Percentiles rank a stretch among this genome's conserved stretches.
Conservation (phyloP, 371 early-diverging fungal species). For the Mortierella sp. region DNA sequence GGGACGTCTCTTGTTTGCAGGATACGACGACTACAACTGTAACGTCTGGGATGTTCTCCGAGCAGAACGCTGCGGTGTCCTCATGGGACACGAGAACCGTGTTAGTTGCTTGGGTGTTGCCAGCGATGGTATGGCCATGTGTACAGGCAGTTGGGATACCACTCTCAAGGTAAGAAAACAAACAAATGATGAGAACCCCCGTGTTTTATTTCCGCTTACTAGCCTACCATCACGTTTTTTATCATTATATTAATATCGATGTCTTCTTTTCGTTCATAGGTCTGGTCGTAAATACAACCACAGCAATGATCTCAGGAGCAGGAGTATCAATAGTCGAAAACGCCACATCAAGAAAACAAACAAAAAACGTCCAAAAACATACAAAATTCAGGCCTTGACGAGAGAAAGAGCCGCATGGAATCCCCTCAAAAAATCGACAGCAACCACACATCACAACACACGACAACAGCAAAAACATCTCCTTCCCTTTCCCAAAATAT, state of each 20-base stretch:
- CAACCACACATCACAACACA: neutral
- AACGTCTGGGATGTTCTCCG: slow-evolving; percentile 98
- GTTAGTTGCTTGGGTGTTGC: slow-evolving; percentile 97
- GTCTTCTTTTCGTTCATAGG: slow-evolving; percentile 8
- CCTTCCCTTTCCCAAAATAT: neutral
- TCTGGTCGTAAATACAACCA: slow-evolving; percentile 22
- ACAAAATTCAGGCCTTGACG: neutral
- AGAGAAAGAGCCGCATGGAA: neutral
- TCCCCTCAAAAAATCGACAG: neutral
- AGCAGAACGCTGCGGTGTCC: slow-evolving; percentile 93
- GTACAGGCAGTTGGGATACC: slow-evolving; percentile 98
- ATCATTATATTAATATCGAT: neutral
- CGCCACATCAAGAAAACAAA: neutral
- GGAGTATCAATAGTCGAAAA: neutral
- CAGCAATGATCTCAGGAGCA: neutral
- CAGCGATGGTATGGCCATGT: slow-evolving; percentile 96
- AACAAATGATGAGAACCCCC: neutral
- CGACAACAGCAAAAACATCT: neutral
- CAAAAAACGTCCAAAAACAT: neutral
- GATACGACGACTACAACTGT: slow-evolving; percentile 98
- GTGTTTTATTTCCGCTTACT: neutral
- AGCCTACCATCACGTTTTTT: neutral
- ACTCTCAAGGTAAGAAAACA: slow-evolving; percentile 82
- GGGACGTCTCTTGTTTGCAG: slow-evolving; percentile 96
- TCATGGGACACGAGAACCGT: slow-evolving; percentile 97